These are phyloP conservation scores for Striga hermonthica DNA, from an alignment of 305 asterid genomes.

Conservation along the genomic window DNA sequence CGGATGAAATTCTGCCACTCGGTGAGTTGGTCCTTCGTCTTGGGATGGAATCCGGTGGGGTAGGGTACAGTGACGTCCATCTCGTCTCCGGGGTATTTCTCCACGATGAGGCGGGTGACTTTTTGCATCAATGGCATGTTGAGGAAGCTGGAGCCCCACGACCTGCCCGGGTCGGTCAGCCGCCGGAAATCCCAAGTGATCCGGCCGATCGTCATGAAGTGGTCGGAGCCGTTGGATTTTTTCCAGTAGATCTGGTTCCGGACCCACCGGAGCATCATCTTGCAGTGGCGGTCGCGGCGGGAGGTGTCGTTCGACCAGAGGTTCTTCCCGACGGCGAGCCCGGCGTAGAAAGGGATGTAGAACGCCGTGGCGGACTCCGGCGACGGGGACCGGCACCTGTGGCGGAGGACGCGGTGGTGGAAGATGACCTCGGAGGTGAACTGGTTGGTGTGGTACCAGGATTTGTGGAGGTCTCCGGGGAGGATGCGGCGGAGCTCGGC, in stretches of 20 bases:
- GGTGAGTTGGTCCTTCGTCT: slow-evolving; percentile 6
- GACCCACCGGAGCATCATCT: slow-evolving; percentile 41
- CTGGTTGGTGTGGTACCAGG: slow-evolving; percentile 64
- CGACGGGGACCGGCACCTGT: slow-evolving; percentile 39
- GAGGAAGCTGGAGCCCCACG: slow-evolving; percentile 50
- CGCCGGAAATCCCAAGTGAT: slow-evolving; percentile 60
- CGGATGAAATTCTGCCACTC: slow-evolving; percentile 43
- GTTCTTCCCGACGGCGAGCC: slow-evolving; percentile 50
- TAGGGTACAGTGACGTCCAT: slow-evolving; percentile 47
- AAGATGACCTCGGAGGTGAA: slow-evolving; percentile 42
- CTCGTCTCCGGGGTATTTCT: slow-evolving; percentile 38
- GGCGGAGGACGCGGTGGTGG: slow-evolving; percentile 38
- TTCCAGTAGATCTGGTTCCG: slow-evolving; percentile 33
- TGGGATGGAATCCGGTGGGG: slow-evolving; percentile 56
- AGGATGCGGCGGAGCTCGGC: slow-evolving; percentile 49
- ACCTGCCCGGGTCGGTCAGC: slow-evolving; percentile 34
- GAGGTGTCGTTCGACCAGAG: slow-evolving; percentile 42
- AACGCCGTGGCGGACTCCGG: slow-evolving; percentile 42
- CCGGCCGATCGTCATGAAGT: slow-evolving; percentile 42
- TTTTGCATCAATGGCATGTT: slow-evolving; percentile 44
- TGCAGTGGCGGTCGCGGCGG: slow-evolving; percentile 38
- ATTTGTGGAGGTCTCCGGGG: slow-evolving; percentile 44
- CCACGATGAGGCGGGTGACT: slow-evolving; percentile 46
- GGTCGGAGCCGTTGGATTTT: slow-evolving; percentile 52
- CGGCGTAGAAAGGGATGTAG: slow-evolving; percentile 58